Conservation (phyloP, 2,329 filamentous ascomycete species). For the Truncatella angustata region DNA sequence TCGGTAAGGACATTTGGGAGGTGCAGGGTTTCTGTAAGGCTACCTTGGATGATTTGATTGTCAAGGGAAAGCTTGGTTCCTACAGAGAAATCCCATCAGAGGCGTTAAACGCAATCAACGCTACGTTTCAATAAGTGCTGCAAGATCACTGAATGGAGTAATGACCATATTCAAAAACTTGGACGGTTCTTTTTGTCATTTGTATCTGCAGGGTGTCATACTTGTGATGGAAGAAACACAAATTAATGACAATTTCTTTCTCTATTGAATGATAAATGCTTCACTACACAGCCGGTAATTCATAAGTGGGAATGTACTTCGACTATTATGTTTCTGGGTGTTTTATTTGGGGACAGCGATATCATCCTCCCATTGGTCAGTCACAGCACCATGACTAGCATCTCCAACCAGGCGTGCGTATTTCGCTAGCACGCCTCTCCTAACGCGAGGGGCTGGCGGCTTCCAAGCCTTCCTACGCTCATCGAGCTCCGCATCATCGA, state of each 20-base stretch:
- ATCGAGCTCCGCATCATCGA: constrained; percentile 68
- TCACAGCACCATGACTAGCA: constrained; percentile 88
- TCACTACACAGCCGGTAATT: too few species aligned
- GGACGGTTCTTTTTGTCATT: too few species aligned
- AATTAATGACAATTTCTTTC: too few species aligned
- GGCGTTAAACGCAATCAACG: neutral
- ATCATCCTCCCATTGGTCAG: constrained; percentile 58
- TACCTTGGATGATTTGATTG: neutral
- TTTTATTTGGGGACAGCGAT: constrained; percentile 10
- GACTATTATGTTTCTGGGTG: too few species aligned
- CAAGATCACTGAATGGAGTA: too few species aligned
- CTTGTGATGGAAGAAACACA: too few species aligned
- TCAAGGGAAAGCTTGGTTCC: neutral
- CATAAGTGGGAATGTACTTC: too few species aligned
- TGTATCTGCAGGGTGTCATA: too few species aligned
- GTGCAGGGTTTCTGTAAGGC: neutral
- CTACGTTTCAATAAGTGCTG: neutral
- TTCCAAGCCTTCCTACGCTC: constrained; percentile 66
- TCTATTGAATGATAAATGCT: too few species aligned
- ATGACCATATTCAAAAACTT: too few species aligned
- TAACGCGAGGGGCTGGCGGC: constrained; percentile 68
- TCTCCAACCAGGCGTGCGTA: constrained; percentile 86
- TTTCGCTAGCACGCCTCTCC: constrained; percentile 83
- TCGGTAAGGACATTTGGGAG: neutral
- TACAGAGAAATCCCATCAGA: neutral